A percentile compares a stretch with the other conserved stretches of the same genome.
These are phyloP conservation scores for Quercus dentata DNA, from an alignment of 306 rosid species.

Conservation along the genomic window DNA sequence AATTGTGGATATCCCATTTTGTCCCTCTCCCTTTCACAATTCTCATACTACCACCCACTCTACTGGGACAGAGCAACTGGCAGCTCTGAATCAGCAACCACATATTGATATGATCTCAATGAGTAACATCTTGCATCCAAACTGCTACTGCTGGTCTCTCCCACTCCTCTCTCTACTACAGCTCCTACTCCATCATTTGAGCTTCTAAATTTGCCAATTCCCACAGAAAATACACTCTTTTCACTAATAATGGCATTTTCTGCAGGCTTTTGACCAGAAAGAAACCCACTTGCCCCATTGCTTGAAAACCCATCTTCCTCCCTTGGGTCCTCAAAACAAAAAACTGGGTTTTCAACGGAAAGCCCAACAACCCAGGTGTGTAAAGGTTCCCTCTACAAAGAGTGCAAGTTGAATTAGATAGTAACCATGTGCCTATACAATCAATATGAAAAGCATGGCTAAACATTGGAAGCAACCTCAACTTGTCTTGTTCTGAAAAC, in stretches of 20 bases:
- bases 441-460: too few species aligned
- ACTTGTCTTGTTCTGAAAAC: too few species aligned
- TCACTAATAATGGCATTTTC: conserved; percentile 55
- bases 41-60: conserved; percentile 52
- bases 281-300: conserved; percentile 31
- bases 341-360: conserved; percentile 53
- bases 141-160: conserved; percentile 49
- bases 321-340: conserved; percentile 42
- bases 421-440: too few species aligned
- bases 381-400: too few species aligned
- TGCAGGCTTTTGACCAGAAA: conserved; percentile 39
- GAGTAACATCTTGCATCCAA: conserved; percentile 84
- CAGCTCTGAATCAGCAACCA: conserved; percentile 77
- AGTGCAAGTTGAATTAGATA: too few species aligned
- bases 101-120: conserved; percentile 86
- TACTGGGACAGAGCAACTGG: conserved; percentile 61
- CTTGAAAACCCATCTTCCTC: conserved; percentile 42
- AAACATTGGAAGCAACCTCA: too few species aligned
- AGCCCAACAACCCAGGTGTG: too few species aligned
- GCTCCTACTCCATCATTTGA: conserved; percentile 40
- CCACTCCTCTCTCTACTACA: conserved; percentile 30
- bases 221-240: conserved; percentile 70
- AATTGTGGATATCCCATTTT: conserved; percentile 35
- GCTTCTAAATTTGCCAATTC: conserved; percentile 78
- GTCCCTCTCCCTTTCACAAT: conserved; percentile 51